These are phyloP conservation scores for Phytophthora tentaculata DNA, from an alignment of 352 stramenopile species.

Conservation along the genomic window DNA sequence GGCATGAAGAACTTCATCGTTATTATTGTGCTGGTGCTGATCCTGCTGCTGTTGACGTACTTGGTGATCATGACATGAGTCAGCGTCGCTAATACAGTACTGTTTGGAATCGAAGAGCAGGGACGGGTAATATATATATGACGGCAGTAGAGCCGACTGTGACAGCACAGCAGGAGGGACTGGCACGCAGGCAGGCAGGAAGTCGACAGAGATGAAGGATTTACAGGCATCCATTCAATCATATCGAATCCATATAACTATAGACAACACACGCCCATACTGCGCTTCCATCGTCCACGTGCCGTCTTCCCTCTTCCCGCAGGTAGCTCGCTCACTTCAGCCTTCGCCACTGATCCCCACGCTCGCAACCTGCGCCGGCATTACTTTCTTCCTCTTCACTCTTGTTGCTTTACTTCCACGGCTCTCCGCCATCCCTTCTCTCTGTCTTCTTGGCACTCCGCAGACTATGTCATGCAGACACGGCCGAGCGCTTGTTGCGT, in stretches of 20 bases:
- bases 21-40: conserved; percentile 86
- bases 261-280: conserved; percentile 37
- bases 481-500: conserved; percentile 78
- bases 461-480: conserved; percentile 56
- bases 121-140: conserved; percentile 39
- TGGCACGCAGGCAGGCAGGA: conserved; percentile 21
- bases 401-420: conserved; percentile 21
- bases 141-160: conserved; percentile 6
- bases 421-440: conserved; percentile 14
- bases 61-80: conserved; percentile 89
- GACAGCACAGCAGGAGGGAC: conserved; percentile 4
- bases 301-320: conserved; percentile 22
- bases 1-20: conserved; percentile 89
- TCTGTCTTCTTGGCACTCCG: not conserved
- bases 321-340: conserved; percentile 8
- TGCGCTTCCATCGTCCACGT: conserved; percentile 33
- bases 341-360: not conserved
- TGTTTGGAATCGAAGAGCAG: no score
- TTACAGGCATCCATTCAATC: conserved; percentile 52
- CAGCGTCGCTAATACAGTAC: not conserved
- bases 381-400: conserved; percentile 11
- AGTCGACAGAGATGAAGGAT: conserved; percentile 38
- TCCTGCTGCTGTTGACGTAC: conserved; percentile 87
- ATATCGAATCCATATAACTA: conserved; percentile 47
- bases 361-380: conserved; percentile 4